Conservation (phyloP, 225 moss, liverwort and hornwort genomes). For the Neckera pumila region DNA sequence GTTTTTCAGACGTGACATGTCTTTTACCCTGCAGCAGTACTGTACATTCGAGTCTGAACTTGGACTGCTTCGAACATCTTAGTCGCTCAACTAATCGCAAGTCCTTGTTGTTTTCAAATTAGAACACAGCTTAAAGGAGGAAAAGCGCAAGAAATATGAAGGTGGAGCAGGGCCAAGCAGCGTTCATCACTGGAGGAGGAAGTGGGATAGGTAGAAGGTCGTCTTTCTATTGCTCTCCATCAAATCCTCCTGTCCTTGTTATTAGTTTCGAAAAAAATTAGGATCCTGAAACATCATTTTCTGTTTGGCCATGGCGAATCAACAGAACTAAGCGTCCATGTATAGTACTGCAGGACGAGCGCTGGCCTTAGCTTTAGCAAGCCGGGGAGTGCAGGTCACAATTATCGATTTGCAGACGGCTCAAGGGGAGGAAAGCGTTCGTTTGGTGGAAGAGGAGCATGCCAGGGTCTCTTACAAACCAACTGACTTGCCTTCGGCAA, state of each 20-base stretch:
- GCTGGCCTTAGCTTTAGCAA: slow-evolving; percentile 41
- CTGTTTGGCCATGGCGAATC: neutral
- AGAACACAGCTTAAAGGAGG: neutral
- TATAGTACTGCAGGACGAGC: neutral
- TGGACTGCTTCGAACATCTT: neutral
- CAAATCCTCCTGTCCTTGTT: neutral
- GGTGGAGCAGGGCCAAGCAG: neutral
- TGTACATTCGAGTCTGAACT: neutral
- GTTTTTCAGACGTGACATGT: neutral
- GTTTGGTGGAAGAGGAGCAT: slow-evolving; percentile 56
- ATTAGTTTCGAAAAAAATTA: neutral
- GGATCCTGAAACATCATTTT: neutral
- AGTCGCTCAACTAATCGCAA: neutral
- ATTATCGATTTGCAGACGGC: slow-evolving; percentile 25
- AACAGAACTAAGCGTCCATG: neutral
- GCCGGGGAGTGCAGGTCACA: slow-evolving; percentile 43
- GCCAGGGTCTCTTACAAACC: slow-evolving; percentile 35
- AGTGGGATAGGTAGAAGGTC: neutral
- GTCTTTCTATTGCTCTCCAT: neutral
- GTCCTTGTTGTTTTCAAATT: neutral
- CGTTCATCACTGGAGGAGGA: neutral
- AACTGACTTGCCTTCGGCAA: slow-evolving; percentile 18
- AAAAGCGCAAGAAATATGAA: neutral
- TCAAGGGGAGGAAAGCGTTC: slow-evolving; percentile 41
- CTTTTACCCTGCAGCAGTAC: too few species aligned